phyloP scores from a whole-genome alignment of 2,329 filamentous ascomycete genomes.

The Whalleya microplaca region DNA sequence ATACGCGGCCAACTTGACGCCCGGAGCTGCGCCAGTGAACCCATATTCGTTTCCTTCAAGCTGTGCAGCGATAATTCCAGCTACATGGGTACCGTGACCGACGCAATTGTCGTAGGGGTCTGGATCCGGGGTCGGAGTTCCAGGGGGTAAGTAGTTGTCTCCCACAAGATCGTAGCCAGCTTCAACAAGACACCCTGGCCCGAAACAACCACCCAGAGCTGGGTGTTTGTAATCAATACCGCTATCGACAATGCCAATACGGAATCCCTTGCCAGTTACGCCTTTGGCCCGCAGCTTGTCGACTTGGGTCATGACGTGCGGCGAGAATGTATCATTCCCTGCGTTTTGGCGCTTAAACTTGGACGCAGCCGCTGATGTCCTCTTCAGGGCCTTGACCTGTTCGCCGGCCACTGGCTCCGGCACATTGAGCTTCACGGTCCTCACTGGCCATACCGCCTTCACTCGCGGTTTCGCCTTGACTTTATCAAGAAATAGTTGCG shows the following conservation, averaged over 20 bases:
- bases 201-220: slow-evolving; percentile 11
- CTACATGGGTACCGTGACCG: slow-evolving; percentile 3
- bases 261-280: slow-evolving; percentile 12
- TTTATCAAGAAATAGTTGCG: background rate
- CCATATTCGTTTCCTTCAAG: slow-evolving; percentile 37
- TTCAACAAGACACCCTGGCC: slow-evolving; percentile 9
- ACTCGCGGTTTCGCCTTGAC: background rate
- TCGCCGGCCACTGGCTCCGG: background rate
- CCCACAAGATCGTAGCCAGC: slow-evolving; percentile 4
- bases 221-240: slow-evolving; percentile 11
- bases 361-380: no score
- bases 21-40: slow-evolving; percentile 45
- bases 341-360: no score
- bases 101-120: background rate
- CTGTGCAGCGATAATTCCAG: background rate
- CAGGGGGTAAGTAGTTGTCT: background rate
- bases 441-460: slow-evolving; percentile 2
- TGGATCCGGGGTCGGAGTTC: background rate
- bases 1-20: slow-evolving; percentile 44
- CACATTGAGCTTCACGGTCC: background rate
- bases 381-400: no score
- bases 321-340: background rate
- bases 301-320: slow-evolving; percentile 4
- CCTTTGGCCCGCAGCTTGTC: slow-evolving; percentile 9
- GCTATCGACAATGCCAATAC: slow-evolving; percentile 13